Evolutionary conservation across 805 yeast genomes (phyloP).

Genomic region (Candida suzukii): DNA sequence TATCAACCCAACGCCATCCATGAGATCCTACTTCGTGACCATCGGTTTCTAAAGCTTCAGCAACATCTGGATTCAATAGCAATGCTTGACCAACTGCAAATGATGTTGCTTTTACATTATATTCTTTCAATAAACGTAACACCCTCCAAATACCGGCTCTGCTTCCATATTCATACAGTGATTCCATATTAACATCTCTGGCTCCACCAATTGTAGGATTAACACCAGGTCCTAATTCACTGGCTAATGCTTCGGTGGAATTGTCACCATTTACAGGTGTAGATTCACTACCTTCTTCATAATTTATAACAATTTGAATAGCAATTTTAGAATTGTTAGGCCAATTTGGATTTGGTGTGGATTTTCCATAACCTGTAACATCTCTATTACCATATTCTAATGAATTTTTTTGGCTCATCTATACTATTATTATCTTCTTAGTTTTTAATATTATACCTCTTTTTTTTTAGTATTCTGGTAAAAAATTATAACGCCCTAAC

Average conservation of each 20-base stretch:
- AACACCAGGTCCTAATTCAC: constrained; percentile 13
- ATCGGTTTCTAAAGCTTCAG: constrained; percentile 26
- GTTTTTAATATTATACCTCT: too few species aligned
- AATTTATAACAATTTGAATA: constrained; percentile 18
- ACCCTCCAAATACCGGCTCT: constrained; percentile 16
- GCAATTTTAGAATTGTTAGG: constrained; percentile 18
- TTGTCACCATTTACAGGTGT: constrained; percentile 10
- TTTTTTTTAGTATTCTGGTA: too few species aligned
- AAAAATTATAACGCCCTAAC: too few species aligned
- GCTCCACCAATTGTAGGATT: constrained; percentile 1
- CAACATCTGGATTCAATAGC: constrained; percentile 26
- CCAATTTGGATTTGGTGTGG: constrained; percentile 16
- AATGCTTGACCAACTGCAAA: constrained; percentile 34
- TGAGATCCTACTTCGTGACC: constrained; percentile 33
- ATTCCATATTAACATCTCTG: constrained; percentile 6
- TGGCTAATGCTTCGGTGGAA: constrained; percentile 6
- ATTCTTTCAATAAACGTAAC: constrained; percentile 26
- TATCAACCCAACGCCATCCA: constrained; percentile 30
- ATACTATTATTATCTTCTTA: too few species aligned
- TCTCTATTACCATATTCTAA: constrained; percentile 13
- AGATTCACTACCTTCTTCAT: constrained; percentile 22
- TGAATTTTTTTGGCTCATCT: too few species aligned
- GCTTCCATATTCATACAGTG: constrained; percentile 9
- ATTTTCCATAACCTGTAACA: constrained; percentile 20
- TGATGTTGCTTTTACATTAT: constrained; percentile 24